Base-by-base conservation (phyloP, 371 early-diverging fungal species). In the Basidiobolus meristosporus region DNA sequence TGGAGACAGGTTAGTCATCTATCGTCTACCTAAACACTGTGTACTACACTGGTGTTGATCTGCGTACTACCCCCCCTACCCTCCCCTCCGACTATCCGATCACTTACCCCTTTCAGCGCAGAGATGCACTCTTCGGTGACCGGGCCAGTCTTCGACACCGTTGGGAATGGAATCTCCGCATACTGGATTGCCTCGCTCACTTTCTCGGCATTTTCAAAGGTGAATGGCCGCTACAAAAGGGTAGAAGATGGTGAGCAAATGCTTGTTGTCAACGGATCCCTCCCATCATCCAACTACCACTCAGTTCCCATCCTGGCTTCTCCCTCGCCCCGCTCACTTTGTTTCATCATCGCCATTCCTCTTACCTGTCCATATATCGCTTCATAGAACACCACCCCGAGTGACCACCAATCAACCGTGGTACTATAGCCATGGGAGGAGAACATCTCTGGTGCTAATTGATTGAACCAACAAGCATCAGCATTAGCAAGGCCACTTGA, bases 361-460 rank as follows among this genome's bases (percentile, higher is more conserved):
- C n/a, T n/a, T 63, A 71, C 73, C 58, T 58, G 62, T 42, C 56
- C 52, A 48, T 74, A 74, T 12, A 74, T 60, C 31, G 65, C 63
- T 45, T 78, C 78, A 45, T 72, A 91, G 16, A 91, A 51, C 92
- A 96, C 81, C 89, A n/a, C n/a, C n/a, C n/a, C n/a, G n/a, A n/a
- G n/a, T n/a, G n/a, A n/a, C n/a, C n/a, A n/a, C n/a, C n/a, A 87
- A 56, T 96, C 87, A 11, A 82, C 71, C 2, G 72, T 63, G 44
- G 66, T 63, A 29, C 63, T 65, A 49, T 89, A 88, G 2, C 82
- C 82, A 7, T 66, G 63, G 6, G 66, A 62, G 31, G 58, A 58
- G 40, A 80, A 76, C 2, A 88, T 62, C 47, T 88, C 89, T 1
- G 89, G 89, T 3, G 89, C 70, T 71, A 77, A 75, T 42, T 82